Base-by-base conservation (phyloP, 805 yeast species). In the Wickerhamiella sorbophila region DNA sequence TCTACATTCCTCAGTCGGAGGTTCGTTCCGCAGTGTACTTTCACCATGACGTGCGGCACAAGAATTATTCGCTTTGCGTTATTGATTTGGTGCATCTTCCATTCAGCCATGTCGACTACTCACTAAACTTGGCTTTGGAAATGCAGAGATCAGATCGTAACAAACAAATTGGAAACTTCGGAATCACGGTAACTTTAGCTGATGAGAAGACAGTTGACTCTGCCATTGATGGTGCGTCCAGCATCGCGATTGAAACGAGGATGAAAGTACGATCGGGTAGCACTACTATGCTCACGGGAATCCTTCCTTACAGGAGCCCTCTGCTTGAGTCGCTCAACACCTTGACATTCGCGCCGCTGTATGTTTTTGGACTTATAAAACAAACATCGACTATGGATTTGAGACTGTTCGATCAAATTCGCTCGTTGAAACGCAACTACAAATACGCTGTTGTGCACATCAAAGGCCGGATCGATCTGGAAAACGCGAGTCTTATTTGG, bases 61-160 rank as follows among this genome's bases (percentile, higher is more conserved):
- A 20, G 12, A 27, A 34, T 14, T 16, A 32, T 9, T 22, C 12
- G 22, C 14, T 32, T 14, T 20, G 22, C 10, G 14, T 32, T 5
- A 12, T 34, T 14, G 20, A 34, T 17, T 19, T 34, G 27, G 17
- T 21, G 4, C 18, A 36, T 3, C 29, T 17, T 6, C 31, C 31
- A 8, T 16, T 36, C 38, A 42, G 45, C 43, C 46, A 31, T 2
- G 39, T 42, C 31, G 52, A 50, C 32, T 62, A 60, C 42, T 43
- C 47, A 18, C 46, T 62, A 12, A 41, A 42, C 3, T 48, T 62
- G 9, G 44, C 41, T 20, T 49, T 62, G 18, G 46, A 42, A 20
- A 44, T 60, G 36, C 66, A 65, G 4, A 50, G 61, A 16, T 46
- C 48, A n/a, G 45, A 43, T 4, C 44, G 44, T 38, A 62, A 62